A percentile compares a stretch with the other conserved stretches of the same genome.
Evolutionary conservation across 768 basidiomycete genomes (phyloP).

Genomic region (Pleurotus sapidus): DNA sequence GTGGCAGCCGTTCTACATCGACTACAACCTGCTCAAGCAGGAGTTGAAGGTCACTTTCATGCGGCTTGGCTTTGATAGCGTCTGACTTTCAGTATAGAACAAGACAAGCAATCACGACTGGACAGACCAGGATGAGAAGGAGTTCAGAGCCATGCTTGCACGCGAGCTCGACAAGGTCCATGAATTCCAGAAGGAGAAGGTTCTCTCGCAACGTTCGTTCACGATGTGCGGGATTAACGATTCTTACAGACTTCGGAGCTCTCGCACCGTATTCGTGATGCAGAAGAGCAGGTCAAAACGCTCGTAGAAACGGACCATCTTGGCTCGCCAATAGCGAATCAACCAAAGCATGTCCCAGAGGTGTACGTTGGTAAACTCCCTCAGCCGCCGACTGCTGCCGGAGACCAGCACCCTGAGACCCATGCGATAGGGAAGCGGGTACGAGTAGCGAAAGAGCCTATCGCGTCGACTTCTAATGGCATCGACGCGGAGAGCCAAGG

Average conservation of each 20-base stretch:
- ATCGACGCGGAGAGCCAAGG: constrained; percentile 1
- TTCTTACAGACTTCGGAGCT: constrained; percentile 73
- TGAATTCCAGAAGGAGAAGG: constrained; percentile 90
- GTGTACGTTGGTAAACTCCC: not conserved
- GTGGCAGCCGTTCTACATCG: constrained; percentile 89
- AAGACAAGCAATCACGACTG: constrained; percentile 41
- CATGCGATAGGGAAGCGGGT: constrained; percentile 1
- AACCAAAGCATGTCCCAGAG: not conserved
- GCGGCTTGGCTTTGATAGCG: not conserved
- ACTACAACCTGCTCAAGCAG: constrained; percentile 87
- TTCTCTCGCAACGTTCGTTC: constrained; percentile 19
- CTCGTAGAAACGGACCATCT: constrained; percentile 61
- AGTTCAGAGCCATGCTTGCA: constrained; percentile 78
- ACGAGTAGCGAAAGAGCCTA: not conserved
- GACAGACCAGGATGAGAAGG: constrained; percentile 76
- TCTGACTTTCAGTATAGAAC: not conserved
- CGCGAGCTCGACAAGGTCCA: constrained; percentile 92
- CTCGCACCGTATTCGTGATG: constrained; percentile 73
- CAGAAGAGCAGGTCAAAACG: constrained; percentile 76
- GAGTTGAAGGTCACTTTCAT: constrained; percentile 68
- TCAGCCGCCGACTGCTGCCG: not conserved
- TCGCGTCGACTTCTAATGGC: not conserved
- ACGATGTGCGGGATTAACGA: not conserved
- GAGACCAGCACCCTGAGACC: not conserved
- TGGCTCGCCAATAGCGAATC: not conserved